Conservation (phyloP, 805 yeast species). For the Clavispora vitiphila region DNA sequence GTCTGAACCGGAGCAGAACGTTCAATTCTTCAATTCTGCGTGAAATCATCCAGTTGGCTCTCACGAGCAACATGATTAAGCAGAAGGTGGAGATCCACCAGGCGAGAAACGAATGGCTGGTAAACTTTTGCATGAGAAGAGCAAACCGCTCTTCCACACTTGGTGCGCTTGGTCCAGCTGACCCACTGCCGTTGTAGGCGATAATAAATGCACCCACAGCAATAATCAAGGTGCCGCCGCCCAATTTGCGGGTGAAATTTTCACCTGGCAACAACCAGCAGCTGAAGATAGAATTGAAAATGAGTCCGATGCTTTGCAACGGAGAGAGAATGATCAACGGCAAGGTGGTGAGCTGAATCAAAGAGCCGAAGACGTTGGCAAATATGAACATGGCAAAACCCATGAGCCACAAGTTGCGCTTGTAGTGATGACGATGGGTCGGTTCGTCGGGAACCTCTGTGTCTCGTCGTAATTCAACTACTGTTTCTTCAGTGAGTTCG, state of each 20-base stretch:
- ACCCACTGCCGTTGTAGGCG: constrained; percentile 60
- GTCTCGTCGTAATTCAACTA: constrained; percentile 9
- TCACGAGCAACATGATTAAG: constrained; percentile 20
- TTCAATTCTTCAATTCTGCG: constrained; percentile 8
- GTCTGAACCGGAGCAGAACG: constrained; percentile 3
- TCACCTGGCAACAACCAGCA: constrained; percentile 67
- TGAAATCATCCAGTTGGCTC: constrained; percentile 18
- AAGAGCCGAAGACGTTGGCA: constrained; percentile 75
- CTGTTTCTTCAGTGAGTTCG: constrained; percentile 9
- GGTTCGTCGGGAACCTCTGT: constrained; percentile 3
- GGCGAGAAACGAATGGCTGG: constrained; percentile 44
- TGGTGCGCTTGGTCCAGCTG: constrained; percentile 21
- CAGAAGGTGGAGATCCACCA: constrained; percentile 49
- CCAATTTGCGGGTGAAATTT: constrained; percentile 52
- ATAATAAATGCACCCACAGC: constrained; percentile 71
- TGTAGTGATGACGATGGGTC: constrained; percentile 28
- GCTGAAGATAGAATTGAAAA: constrained; percentile 70
- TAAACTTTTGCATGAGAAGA: constrained; percentile 30
- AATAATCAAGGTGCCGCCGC: constrained; percentile 63
- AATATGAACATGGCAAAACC: constrained; percentile 69
- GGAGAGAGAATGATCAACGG: constrained; percentile 81
- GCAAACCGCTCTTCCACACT: constrained; percentile 30
- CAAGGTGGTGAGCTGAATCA: constrained; percentile 76
- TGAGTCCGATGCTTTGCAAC: constrained; percentile 81
- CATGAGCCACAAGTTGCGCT: constrained; percentile 63